phyloP scores from a whole-genome alignment of 352 stramenopile species.

The Phytophthora hybrid region DNA sequence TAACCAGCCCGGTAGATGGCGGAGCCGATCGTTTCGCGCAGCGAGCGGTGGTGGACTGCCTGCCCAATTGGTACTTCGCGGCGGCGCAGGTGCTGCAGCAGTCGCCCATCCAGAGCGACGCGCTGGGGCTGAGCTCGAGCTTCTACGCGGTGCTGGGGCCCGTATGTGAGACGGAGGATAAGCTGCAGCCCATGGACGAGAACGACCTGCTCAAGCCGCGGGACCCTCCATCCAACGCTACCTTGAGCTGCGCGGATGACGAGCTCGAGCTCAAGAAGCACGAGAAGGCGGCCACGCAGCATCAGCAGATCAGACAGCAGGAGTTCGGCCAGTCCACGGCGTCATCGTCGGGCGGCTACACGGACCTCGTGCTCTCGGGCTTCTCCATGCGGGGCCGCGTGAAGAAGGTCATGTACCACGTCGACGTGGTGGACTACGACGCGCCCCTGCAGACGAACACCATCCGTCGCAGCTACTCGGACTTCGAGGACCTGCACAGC shows the following conservation, averaged over 20 bases:
- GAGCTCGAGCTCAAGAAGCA: constrained; percentile 48
- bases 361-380: constrained; percentile 74
- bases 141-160: constrained; percentile 36
- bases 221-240: constrained; percentile 35
- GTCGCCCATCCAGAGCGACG: constrained; percentile 28
- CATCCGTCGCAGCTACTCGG: constrained; percentile 85
- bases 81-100: constrained; percentile 22
- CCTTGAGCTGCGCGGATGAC: constrained; percentile 43
- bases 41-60: constrained; percentile 64
- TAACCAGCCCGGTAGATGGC: constrained; percentile 35
- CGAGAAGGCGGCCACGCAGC: constrained; percentile 11
- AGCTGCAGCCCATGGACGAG: constrained; percentile 42
- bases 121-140: constrained; percentile 6
- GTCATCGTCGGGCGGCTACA: constrained; percentile 48
- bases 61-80: constrained; percentile 76
- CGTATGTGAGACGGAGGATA: constrained; percentile 46
- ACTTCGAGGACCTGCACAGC: constrained; percentile 82
- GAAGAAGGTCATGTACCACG: constrained; percentile 91
- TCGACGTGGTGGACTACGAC: constrained; percentile 80
- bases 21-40: constrained; percentile 50
- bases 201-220: constrained; percentile 33
- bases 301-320: constrained; percentile 27
- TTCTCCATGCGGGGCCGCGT: constrained; percentile 75
- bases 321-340: constrained; percentile 36
- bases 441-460: constrained; percentile 85